Percentiles rank a stretch among this genome's conserved stretches.
These are phyloP conservation scores for Solanum aculeatissimum DNA, from an alignment of 305 asterid genomes.

Conservation along the genomic window DNA sequence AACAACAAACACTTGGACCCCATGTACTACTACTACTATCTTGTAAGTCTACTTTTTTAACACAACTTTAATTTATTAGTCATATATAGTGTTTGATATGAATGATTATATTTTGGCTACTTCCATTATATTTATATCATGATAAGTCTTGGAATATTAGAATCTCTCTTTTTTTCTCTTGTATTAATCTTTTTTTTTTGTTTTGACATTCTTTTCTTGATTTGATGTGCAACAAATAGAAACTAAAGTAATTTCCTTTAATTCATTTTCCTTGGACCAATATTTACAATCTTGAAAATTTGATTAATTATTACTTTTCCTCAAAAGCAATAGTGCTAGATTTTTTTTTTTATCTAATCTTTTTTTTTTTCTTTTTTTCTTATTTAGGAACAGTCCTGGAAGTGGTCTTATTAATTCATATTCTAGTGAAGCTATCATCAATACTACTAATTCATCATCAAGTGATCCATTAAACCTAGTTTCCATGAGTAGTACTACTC, in stretches of 20 bases:
- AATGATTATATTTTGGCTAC: slow-evolving; percentile 20
- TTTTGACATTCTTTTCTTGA: slow-evolving; percentile 15
- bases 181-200: not conserved
- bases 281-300: not conserved
- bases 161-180: slow-evolving; percentile 8
- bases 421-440: slow-evolving; percentile 5
- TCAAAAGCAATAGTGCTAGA: not conserved
- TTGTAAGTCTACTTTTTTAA: slow-evolving; percentile 49
- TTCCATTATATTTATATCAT: slow-evolving; percentile 17
- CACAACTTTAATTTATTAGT: not conserved
- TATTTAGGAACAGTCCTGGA: slow-evolving; percentile 25
- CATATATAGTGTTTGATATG: not conserved
- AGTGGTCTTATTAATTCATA: slow-evolving; percentile 17
- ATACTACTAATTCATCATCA: slow-evolving; percentile 7
- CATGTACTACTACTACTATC: slow-evolving; percentile 40
- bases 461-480: slow-evolving; percentile 15
- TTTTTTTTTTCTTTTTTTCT: not conserved
- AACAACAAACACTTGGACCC: slow-evolving; percentile 42
- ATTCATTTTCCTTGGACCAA: not conserved
- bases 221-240: slow-evolving; percentile 28
- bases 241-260: slow-evolving; percentile 3
- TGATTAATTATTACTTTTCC: not conserved
- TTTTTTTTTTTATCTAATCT: not conserved
- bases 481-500: slow-evolving; percentile 5
- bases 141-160: slow-evolving; percentile 9